Base-by-base conservation (phyloP, 108 stramenopile genomes). In the Cyclotella kingstonii region DNA sequence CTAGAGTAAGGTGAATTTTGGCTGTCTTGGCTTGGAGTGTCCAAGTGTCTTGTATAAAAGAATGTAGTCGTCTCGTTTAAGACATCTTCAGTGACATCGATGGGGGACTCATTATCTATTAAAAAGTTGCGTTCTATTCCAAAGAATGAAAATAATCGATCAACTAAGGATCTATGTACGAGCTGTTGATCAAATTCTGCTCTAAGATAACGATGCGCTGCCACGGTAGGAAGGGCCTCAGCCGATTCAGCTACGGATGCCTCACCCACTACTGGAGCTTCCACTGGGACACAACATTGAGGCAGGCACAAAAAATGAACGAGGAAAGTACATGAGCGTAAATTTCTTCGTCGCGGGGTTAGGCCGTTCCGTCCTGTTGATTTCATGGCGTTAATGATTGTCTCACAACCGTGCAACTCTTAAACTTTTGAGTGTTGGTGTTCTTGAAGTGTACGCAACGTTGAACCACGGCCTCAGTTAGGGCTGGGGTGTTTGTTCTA, bases 261-360 rank as follows among this genome's bases (percentile, higher is more conserved):
- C 1, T 8, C 49, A 15, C 25, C 28, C 49, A 14, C 18, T 46
- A 14, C 5, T 14, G 49, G 28, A 9, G 28, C 28, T 12, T 30
- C 49, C 10, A 51, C n/a, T 17, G 53, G 35, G 17, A 54, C 35
- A 19, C 53, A 54, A 9, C 34, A 38, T 17, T 17, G 33, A 12
- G 53, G 53, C 34, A 54, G 19, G 34, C 53, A 54, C n/a, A 54
- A 19, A 14, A 36, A 38, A 38, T 54, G 53, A 17, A 54, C 35
- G 53, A 54, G 49, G 1, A 50, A 15, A 28, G 31, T 50, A 1
- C 27, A 44, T 26, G 18, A 7, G 26, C 28, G 36, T 41, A 39
- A 11, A n/a, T 11, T 19, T 19, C 55, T 21, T 22, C 9, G 39
- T 7, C 0, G 41, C 39, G 3, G 31, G 27, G 21, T 2, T 30